These are phyloP conservation scores for Marchantia paleacea DNA, from an alignment of 225 moss, liverwort and hornwort species.

Conservation along the genomic window DNA sequence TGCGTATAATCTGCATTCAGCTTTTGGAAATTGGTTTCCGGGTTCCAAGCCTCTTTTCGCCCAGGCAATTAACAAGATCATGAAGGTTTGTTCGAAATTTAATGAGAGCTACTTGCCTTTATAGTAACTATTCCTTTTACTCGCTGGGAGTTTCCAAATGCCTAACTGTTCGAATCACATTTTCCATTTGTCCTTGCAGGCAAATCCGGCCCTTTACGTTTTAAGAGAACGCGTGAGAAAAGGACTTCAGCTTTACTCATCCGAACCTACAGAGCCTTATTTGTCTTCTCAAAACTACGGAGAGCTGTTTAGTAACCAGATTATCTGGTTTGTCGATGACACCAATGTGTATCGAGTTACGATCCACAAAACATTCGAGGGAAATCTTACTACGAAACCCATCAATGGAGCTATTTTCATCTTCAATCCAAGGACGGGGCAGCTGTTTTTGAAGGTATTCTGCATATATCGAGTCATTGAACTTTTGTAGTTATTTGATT, in stretches of 20 bases:
- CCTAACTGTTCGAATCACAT: background rate
- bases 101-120: background rate
- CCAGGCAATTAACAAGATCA: conserved; percentile 98
- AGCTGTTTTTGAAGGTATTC: conserved; percentile 86
- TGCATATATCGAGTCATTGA: background rate
- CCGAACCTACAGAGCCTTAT: conserved; percentile 97
- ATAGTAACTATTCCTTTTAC: background rate
- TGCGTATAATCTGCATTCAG: conserved; percentile 94
- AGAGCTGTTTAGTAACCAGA: conserved; percentile 99
- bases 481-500: too few relatives aligned
- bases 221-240: conserved; percentile 97
- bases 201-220: conserved; percentile 95
- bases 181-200: conserved; percentile 35
- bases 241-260: conserved; percentile 92
- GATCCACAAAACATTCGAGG: conserved; percentile 99
- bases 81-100: conserved; percentile 52
- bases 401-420: conserved; percentile 99
- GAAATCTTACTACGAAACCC: conserved; percentile 98
- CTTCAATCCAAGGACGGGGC: conserved; percentile 96
- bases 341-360: conserved; percentile 99
- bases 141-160: background rate
- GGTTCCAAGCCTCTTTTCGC: conserved; percentile 99
- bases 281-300: conserved; percentile 98
- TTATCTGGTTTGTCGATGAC: conserved; percentile 99
- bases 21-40: conserved; percentile 98